Conservation (phyloP, 2,329 filamentous ascomycete genomes). For the Hypoxylon rubiginosum region DNA sequence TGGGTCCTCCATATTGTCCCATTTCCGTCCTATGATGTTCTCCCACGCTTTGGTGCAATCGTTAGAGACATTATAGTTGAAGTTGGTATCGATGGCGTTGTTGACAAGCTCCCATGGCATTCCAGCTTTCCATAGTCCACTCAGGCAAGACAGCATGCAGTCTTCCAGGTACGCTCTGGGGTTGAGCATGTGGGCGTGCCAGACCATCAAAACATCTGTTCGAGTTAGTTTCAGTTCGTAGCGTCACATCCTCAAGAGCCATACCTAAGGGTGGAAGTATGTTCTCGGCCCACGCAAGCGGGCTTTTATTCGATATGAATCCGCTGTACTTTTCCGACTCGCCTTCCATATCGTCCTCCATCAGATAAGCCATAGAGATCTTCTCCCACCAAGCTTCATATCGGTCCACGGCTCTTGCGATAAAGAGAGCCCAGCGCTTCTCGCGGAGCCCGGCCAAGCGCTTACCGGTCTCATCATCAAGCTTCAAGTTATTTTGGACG, state of each 20-base stretch:
- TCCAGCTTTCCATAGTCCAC: slow-evolving; percentile 70
- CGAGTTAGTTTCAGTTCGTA: slow-evolving; percentile 39
- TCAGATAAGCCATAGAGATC: slow-evolving; percentile 51
- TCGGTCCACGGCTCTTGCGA: slow-evolving; percentile 75
- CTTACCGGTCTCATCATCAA: slow-evolving; percentile 56
- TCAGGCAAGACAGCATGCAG: slow-evolving; percentile 69
- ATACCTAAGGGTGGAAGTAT: slow-evolving; percentile 71
- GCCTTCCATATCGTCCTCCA: slow-evolving; percentile 54
- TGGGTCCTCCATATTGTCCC: slow-evolving; percentile 71
- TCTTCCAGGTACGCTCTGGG: slow-evolving; percentile 82
- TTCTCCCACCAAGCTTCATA: slow-evolving; percentile 76
- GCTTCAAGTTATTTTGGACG: slow-evolving; percentile 31
- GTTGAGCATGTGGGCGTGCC: slow-evolving; percentile 84
- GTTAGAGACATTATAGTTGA: slow-evolving; percentile 66
- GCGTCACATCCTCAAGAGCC: slow-evolving; percentile 22
- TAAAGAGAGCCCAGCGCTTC: slow-evolving; percentile 80
- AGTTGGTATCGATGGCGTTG: slow-evolving; percentile 68
- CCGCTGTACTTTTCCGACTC: slow-evolving; percentile 46
- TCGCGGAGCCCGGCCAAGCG: slow-evolving; percentile 71
- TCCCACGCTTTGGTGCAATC: slow-evolving; percentile 63
- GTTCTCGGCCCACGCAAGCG: slow-evolving; percentile 55
- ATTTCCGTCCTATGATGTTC: slow-evolving; percentile 62
- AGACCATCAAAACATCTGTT: slow-evolving; percentile 81
- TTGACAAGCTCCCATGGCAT: slow-evolving; percentile 76
- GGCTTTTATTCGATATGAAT: slow-evolving; percentile 52